These are phyloP conservation scores for Catharanthus roseus DNA, from an alignment of 257 asterid species.

Conservation along the genomic window DNA sequence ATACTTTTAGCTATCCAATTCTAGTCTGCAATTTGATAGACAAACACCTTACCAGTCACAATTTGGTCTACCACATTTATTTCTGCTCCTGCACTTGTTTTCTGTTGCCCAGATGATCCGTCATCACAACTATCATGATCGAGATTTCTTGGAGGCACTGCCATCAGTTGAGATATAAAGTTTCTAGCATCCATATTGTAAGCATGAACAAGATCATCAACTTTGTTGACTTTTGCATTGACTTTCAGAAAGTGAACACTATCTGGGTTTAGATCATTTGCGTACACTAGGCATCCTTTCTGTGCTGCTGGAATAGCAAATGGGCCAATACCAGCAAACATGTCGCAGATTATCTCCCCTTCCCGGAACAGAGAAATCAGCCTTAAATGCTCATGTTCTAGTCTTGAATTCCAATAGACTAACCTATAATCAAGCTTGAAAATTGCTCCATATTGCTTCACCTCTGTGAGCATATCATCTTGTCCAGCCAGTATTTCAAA, in stretches of 20 bases:
- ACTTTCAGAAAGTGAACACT: slow-evolving; percentile 69
- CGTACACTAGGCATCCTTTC: slow-evolving; percentile 83
- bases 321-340: slow-evolving; percentile 98
- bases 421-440: slow-evolving; percentile 95
- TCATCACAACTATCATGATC: slow-evolving; percentile 24
- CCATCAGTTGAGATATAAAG: slow-evolving; percentile 55
- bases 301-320: slow-evolving; percentile 95
- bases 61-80: slow-evolving; percentile 28
- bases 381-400: slow-evolving; percentile 94
- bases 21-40: slow-evolving; percentile 6
- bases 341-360: slow-evolving; percentile 75
- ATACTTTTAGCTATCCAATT: slow-evolving; percentile 1
- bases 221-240: slow-evolving; percentile 78
- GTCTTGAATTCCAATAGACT: slow-evolving; percentile 95
- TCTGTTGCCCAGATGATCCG: slow-evolving; percentile 30
- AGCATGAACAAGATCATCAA: slow-evolving; percentile 56
- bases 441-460: slow-evolving; percentile 75
- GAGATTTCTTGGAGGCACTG: slow-evolving; percentile 43
- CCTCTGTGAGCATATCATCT: slow-evolving; percentile 78
- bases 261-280: slow-evolving; percentile 92
- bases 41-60: slow-evolving; percentile 30
- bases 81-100: slow-evolving; percentile 21
- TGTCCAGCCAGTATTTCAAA: slow-evolving; percentile 90
- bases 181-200: slow-evolving; percentile 82
- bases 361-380: slow-evolving; percentile 60